These are phyloP conservation scores for Persicaria tinctoria DNA, from an alignment of 148 eudicot species.

Conservation along the genomic window DNA sequence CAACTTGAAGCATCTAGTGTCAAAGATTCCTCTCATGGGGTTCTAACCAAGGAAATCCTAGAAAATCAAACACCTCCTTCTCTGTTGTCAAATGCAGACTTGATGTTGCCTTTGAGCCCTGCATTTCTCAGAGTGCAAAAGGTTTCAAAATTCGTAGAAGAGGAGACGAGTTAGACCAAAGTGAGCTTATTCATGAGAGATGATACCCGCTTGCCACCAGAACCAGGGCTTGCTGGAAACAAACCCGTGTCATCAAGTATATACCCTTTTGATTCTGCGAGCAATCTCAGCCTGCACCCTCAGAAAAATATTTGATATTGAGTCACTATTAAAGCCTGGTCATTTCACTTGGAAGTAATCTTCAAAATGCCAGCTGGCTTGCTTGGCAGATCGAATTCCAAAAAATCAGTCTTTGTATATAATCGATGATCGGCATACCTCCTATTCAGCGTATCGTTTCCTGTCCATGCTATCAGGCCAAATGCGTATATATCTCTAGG, in stretches of 20 bases:
- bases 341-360: neutral
- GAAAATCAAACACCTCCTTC: slow-evolving; percentile 79
- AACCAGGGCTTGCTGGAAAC: slow-evolving; percentile 68
- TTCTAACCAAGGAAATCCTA: slow-evolving; percentile 79
- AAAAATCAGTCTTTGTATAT: neutral
- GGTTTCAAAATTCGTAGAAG: neutral
- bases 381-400: neutral
- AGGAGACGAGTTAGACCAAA: neutral
- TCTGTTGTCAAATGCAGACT: slow-evolving; percentile 76
- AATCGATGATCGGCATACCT: slow-evolving; percentile 33
- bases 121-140: slow-evolving; percentile 1
- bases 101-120: slow-evolving; percentile 54
- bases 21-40: slow-evolving; percentile 89
- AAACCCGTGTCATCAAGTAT: slow-evolving; percentile 84
- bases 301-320: neutral
- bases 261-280: slow-evolving; percentile 86
- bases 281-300: slow-evolving; percentile 66
- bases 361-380: too few relatives aligned
- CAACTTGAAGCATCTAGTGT: neutral
- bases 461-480: slow-evolving; percentile 93
- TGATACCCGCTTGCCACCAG: slow-evolving; percentile 59
- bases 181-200: neutral
- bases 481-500: slow-evolving; percentile 81
- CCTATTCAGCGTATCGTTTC: slow-evolving; percentile 87
- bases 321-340: neutral